Percentiles rank a stretch among this genome's conserved stretches.
These are phyloP conservation scores for Collybia sordida DNA, from an alignment of 768 basidiomycete species.

Conservation along the genomic window DNA sequence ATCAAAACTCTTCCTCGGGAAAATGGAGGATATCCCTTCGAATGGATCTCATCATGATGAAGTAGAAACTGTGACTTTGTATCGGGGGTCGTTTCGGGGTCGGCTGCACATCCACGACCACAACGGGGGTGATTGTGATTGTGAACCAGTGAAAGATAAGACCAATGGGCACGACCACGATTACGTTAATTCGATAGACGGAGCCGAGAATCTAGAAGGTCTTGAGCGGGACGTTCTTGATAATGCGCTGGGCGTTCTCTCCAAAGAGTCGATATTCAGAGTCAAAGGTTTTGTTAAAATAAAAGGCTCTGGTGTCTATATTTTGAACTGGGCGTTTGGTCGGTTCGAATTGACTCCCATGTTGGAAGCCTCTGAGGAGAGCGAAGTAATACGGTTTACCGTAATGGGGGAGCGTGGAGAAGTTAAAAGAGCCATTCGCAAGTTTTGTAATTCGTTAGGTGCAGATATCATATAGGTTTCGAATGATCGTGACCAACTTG, in stretches of 20 bases:
- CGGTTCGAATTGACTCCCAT: constrained; percentile 60
- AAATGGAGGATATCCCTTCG: constrained; percentile 14
- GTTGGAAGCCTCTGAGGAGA: constrained; percentile 25
- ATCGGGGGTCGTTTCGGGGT: constrained; percentile 34
- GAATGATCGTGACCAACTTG: too few relatives aligned
- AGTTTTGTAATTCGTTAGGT: constrained; percentile 49
- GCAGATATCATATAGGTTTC: constrained; percentile 24
- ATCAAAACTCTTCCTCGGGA: constrained; percentile 65
- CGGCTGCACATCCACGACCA: constrained; percentile 21
- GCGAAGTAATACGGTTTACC: constrained; percentile 61
- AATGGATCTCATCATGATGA: constrained; percentile 67
- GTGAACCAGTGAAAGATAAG: constrained; percentile 7
- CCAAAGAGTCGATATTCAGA: constrained; percentile 73
- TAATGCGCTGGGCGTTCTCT: constrained; percentile 47
- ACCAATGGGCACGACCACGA: constrained; percentile 2
- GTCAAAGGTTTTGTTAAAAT: constrained; percentile 86
- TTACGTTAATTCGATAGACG: background rate
- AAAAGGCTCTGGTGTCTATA: constrained; percentile 36
- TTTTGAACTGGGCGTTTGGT: constrained; percentile 95
- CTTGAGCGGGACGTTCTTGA: constrained; percentile 39
- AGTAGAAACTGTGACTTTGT: constrained; percentile 77
- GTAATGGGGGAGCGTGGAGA: constrained; percentile 92
- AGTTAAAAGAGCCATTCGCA: constrained; percentile 55
- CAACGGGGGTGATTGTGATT: constrained; percentile 12
- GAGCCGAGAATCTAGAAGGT: constrained; percentile 6